Base-by-base conservation (phyloP, 2,329 filamentous ascomycete species). In the Sporothrix curviconia region DNA sequence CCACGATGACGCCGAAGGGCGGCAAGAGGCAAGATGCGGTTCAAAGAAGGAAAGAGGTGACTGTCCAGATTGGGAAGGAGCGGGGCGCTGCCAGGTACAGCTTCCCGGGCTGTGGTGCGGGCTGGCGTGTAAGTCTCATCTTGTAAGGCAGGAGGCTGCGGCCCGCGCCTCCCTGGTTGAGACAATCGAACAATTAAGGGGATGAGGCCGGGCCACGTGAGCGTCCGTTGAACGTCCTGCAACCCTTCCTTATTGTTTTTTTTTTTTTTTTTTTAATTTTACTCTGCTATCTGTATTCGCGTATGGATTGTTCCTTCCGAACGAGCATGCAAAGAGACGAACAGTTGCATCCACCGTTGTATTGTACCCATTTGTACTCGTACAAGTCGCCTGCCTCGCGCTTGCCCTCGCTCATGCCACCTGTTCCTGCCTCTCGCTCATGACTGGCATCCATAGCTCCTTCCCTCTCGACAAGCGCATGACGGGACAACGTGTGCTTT, bases 41-140 rank as follows among this genome's bases (percentile, higher is more conserved):
- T 37, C 22, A 30, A 52, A 57, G 30, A 42, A n/a, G 30, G 49
- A 22, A 36, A 39, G 15, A 51, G 28, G 28, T 51, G 32, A 19
- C 19, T n/a, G 12, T 25, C n/a, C 17, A 14, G 17, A 11, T 22
- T 12, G n/a, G 25, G 44, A 58, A 53, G 34, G 42, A 49, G 42
- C 34, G 50, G 25, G 24, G 15, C 19, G 25, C n/a, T 19, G 32
- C 30, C 39, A 40, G 49, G 32, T 53, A 50, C 34, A 9, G 50
- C 49, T 58, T 58, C 56, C 56, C 56, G 19, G 36, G 28, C 50
- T 54, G 56, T 37, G 32, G 32, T 50, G 47, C 19, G 25, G 43
- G 25, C 43, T 17, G 40, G 42, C 42, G 50, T 58, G 56, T 42
- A 49, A 58, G 56, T 49, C 46, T 22, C 47, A 46, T n/a, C n/a